phyloP scores from a whole-genome alignment of 2,329 filamentous ascomycete species.

The Xylariaceae sp. region DNA sequence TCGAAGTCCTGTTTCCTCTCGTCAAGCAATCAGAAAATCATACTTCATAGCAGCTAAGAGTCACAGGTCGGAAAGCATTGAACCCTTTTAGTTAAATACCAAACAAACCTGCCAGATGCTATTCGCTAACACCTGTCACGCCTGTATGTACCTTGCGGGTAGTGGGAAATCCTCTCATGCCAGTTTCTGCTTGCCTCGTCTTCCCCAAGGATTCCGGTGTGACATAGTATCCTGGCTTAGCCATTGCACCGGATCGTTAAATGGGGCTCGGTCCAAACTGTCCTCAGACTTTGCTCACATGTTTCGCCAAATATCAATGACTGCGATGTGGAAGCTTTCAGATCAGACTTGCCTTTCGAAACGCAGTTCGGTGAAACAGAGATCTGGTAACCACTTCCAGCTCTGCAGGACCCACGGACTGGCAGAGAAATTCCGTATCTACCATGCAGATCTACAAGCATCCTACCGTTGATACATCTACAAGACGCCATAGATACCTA shows the following conservation, averaged over 20 bases:
- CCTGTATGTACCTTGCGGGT: too few relatives aligned
- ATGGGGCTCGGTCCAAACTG: conserved; percentile 7
- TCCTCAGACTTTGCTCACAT: conserved; percentile 12
- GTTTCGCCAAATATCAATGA: conserved; percentile 10
- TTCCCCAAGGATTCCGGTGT: conserved; percentile 20
- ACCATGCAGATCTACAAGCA: conserved; percentile 46
- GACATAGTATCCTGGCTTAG: conserved; percentile 17
- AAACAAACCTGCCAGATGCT: too few relatives aligned
- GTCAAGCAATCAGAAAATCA: too few relatives aligned
- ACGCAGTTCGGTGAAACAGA: too few relatives aligned
- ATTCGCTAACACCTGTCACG: too few relatives aligned
- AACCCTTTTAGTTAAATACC: too few relatives aligned
- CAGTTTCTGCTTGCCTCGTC: neutral
- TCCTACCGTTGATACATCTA: conserved; percentile 43
- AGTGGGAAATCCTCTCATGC: too few relatives aligned
- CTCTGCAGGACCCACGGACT: conserved; percentile 11
- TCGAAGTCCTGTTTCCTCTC: too few relatives aligned
- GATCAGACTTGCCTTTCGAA: too few relatives aligned
- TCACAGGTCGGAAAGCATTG: too few relatives aligned
- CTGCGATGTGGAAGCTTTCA: conserved; percentile 6
- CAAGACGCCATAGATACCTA: conserved; percentile 45
- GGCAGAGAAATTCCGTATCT: conserved; percentile 31
- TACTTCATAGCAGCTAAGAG: too few relatives aligned
- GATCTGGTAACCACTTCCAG: neutral
- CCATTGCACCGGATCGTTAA: conserved; percentile 4